Evolutionary conservation across 176 grass and related monocot genomes (phyloP).

Genomic region (Ananas comosus): DNA sequence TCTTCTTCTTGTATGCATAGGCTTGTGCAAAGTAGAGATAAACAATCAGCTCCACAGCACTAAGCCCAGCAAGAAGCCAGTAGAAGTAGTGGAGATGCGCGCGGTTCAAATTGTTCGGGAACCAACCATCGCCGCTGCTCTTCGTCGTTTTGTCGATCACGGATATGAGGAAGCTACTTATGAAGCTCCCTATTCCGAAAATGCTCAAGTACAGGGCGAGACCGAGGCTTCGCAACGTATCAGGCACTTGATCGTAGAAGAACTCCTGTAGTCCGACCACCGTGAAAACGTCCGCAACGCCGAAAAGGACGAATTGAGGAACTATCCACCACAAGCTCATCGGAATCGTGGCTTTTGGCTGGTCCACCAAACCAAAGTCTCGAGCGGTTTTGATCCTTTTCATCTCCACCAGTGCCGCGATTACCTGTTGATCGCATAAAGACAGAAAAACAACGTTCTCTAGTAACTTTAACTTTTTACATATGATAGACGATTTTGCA

Average conservation of each 20-base stretch:
- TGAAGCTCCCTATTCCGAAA: constrained; percentile 40
- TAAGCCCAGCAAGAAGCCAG: constrained; percentile 39
- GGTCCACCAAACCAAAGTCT: constrained; percentile 30
- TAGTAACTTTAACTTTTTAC: too few relatives aligned
- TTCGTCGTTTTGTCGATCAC: constrained; percentile 22
- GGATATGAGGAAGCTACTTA: constrained; percentile 51
- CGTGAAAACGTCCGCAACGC: constrained; percentile 37
- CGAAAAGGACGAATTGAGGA: constrained; percentile 40
- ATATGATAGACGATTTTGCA: too few relatives aligned
- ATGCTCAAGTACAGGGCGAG: constrained; percentile 54
- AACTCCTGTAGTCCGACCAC: constrained; percentile 52
- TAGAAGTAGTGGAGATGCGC: constrained; percentile 70
- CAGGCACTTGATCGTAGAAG: constrained; percentile 51
- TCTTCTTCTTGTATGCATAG: constrained; percentile 29
- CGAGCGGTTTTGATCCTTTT: constrained; percentile 21
- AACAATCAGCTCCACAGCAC: constrained; percentile 24
- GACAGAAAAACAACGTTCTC: too few relatives aligned
- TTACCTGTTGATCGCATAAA: too few relatives aligned
- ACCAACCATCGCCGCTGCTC: constrained; percentile 27
- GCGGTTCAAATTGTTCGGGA: constrained; percentile 51
- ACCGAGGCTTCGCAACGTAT: constrained; percentile 27
- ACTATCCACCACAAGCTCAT: constrained; percentile 43
- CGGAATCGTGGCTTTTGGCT: constrained; percentile 23
- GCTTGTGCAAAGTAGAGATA: constrained; percentile 14
- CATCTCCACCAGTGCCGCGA: constrained; percentile 33